Evolutionary conservation across 148 eudicot species (phyloP), one percentile per base, ranked within the genome.

Genomic region (Persicaria maculosa): DNA sequence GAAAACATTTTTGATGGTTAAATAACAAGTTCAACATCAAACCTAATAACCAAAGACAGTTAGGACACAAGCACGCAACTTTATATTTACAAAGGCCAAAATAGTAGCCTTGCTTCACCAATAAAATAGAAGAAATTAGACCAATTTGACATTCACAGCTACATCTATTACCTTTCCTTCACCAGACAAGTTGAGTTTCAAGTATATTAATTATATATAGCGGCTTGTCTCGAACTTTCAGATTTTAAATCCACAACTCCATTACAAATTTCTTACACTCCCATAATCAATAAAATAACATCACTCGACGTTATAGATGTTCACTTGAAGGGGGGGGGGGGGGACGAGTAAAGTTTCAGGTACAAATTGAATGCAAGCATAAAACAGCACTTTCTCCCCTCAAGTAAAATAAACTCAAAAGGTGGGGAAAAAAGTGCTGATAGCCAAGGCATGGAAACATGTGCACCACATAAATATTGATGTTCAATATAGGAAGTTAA

Each of bases 371-470:
- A 31, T 31, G 40, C 40, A 31, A 31, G 40, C 40, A 31, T 31
- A 31, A 31, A 31, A 31, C 40, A 59, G 14, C 40, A 59, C 65
- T 31, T 12, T 62, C 68, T 11, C 44, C 14, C 31, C 68, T 25
- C 44, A 31, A 10, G 16, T 25, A 4, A 16, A 25, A 62, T 9
- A 25, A 62, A 16, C 31, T 25, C 44, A 31, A 31, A 22, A 31
- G 68, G 40, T 3, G 40, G 40, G 31, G 68, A 62, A 48, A 6
- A 68, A 11, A 12, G 47, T 14, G 47, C 10, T 40, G 47, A 45
- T 68, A 25, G 44, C 70, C 45, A 65, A 5, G 44, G 44, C 48
- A 68, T 68, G 72, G 25, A 68, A n/a, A n/a, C 6, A n/a, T 58
- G 64, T 19, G 64, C 19, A 59, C 22, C 31, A 31, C 40, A 59